Evolutionary conservation across 2,329 filamentous ascomycete species (phyloP).

Genomic region (Fusarium secorum): DNA sequence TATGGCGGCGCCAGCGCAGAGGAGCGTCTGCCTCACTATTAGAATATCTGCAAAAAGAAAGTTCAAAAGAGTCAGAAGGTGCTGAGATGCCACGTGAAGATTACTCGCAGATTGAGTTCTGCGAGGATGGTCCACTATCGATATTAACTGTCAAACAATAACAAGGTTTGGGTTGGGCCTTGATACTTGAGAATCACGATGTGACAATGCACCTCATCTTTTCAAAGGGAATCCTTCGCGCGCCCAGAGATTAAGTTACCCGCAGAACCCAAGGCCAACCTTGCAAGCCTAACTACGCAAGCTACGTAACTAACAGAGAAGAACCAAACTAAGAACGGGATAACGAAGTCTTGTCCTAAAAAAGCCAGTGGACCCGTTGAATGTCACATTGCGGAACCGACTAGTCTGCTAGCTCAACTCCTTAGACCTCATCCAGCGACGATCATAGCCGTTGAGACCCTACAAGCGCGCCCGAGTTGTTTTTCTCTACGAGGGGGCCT

Average conservation of each 20-base stretch:
- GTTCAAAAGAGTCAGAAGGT: not conserved
- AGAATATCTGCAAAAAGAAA: not conserved
- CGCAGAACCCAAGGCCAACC: not conserved
- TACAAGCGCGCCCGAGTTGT: not conserved
- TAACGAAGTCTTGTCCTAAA: not conserved
- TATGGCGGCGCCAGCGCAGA: not conserved
- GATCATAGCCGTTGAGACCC: not conserved
- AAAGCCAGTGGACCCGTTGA: not conserved
- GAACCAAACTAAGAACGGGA: not conserved
- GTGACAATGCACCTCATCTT: not conserved
- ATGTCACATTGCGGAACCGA: not conserved
- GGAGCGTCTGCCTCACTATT: not conserved
- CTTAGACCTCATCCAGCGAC: not conserved
- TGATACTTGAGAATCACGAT: not conserved
- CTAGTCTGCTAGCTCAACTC: not conserved
- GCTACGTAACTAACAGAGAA: no score
- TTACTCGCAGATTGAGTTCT: not conserved
- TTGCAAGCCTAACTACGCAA: no score
- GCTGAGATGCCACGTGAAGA: not conserved
- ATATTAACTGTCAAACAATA: not conserved
- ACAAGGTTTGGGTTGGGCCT: not conserved
- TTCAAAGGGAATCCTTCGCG: not conserved
- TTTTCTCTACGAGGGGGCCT: not conserved
- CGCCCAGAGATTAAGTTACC: not conserved
- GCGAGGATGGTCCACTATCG: not conserved